These are phyloP conservation scores for Auricularia heimuer DNA, from an alignment of 768 basidiomycete genomes.

Conservation along the genomic window DNA sequence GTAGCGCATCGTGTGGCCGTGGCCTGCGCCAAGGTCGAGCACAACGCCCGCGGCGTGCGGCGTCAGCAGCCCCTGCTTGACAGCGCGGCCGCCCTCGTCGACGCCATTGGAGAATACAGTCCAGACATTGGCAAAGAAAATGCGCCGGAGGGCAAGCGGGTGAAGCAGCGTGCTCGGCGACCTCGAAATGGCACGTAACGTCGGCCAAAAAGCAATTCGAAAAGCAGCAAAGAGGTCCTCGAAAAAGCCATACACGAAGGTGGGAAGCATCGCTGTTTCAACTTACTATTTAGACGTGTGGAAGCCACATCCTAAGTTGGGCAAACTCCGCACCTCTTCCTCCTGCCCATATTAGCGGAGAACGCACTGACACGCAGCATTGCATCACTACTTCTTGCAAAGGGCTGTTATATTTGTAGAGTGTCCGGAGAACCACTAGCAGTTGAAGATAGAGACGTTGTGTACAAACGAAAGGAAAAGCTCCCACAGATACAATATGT, in stretches of 20 bases:
- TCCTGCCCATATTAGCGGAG: too few relatives aligned
- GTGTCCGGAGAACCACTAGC: too few relatives aligned
- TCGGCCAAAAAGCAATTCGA: slow-evolving; percentile 30
- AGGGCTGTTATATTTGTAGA: too few relatives aligned
- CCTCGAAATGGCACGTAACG: slow-evolving; percentile 29
- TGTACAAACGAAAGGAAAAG: too few relatives aligned
- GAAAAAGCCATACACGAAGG: background rate
- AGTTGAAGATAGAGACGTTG: too few relatives aligned
- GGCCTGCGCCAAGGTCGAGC: slow-evolving; percentile 28
- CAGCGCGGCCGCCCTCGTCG: slow-evolving; percentile 31
- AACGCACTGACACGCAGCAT: too few relatives aligned
- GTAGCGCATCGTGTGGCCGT: slow-evolving; percentile 55
- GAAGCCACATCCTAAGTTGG: too few relatives aligned
- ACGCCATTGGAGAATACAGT: slow-evolving; percentile 33
- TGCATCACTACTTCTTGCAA: too few relatives aligned
- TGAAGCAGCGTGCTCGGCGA: slow-evolving; percentile 37
- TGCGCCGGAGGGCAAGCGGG: slow-evolving; percentile 35
- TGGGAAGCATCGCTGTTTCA: background rate
- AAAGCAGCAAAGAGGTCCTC: background rate
- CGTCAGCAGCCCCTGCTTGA: slow-evolving; percentile 42
- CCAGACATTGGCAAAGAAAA: slow-evolving; percentile 58
- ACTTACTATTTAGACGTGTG: too few relatives aligned
- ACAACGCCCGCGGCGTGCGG: slow-evolving; percentile 10
- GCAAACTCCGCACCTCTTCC: too few relatives aligned
- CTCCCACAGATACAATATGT: too few relatives aligned